Evolutionary conservation across 495 filamentous ascomycete genomes (phyloP), one percentile per base, ranked within the genome.

Genomic region (Neurospora tetrasperma): DNA sequence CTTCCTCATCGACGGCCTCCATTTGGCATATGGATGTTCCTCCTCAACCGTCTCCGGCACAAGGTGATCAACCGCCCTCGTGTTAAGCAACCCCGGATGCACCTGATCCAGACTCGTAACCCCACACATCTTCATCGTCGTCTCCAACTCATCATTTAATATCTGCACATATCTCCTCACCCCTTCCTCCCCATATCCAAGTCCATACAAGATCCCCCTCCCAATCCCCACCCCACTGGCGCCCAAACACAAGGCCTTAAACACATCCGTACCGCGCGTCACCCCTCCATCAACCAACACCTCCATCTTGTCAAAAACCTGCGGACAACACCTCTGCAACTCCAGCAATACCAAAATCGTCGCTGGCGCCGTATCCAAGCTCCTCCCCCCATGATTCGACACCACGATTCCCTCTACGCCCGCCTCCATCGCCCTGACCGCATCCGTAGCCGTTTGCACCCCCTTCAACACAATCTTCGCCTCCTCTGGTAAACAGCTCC

Each of bases 111-210:
- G 82, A 71, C 89, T 84, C 38, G 90, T 93, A 42, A 96, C 87
- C 4, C 92, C 93, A 73, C 86, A 89, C 82, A 93, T 90, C 44
- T 89, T 87, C 92, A 96, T 95, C 7, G 92, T 89, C 5, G 89
- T 92, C 76, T 91, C 88, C 42, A 95, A 80, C 77, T 95, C 93
- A 75, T 94, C 92, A 76, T 88, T 88, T 72, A 96, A 82, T 14
- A 94, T 88, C 62, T 86, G 83, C 69, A 87, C 78, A 70, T 82
- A 85, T 82, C 90, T 85, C 82, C 91, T 90, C 54, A 96, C 89
- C 1, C 93, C 93, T 72, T 91, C 89, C 75, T 87, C 87, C 6
- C 93, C 93, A 75, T 94, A 95, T 69, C 89, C 91, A 43, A 90
- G 43, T 0, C 85, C 84, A 74, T 85, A 92, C 74, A 92, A 76